Evolutionary conservation across 768 basidiomycete species (phyloP), one percentile per base, ranked within the genome.

Genomic region (Phlegmacium glaucopus): DNA sequence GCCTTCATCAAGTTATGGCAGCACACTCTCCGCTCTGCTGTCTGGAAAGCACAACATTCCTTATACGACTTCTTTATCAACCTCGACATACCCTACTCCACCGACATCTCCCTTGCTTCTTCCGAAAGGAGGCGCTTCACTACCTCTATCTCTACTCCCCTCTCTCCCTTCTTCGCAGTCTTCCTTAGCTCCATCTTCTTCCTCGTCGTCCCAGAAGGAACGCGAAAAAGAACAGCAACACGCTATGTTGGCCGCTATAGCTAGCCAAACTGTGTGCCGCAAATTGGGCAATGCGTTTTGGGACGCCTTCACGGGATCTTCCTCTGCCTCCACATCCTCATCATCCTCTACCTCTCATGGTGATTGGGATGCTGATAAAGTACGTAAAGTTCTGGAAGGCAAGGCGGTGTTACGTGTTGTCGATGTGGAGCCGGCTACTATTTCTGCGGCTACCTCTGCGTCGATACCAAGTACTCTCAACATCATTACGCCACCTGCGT

Each of bases 251-350:
- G 90, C 90, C 9, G 77, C 80, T n/a, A 72, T 90, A 52, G 90
- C 89, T 8, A 80, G 80, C 39, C 84, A 90, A 68, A 93, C 91
- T 1, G 68, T 94, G 26, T 54, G 88, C 43, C 68, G 72, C 58
- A 83, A 82, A 59, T 74, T 94, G 27, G 83, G 87, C 4, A 63
- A 71, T 16, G 88, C 90, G 37, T 93, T 94, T 69, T 89, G 90
- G 87, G 90, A 91, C 52, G 92, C 92, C 12, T 94, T 94, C 66
- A 76, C 83, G n/a, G 84, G 83, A 0, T 42, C 59, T 4, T 49
- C 64, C 3, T 56, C 63, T 9, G 44, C 64, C 26, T 36, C 63
- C 3, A 59, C 67, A 13, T 46, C 61, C 4, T 50, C 65, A 25
- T 9, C 57, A 1, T 30, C 60, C 27, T 16, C 16, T 9, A 40